Conservation (phyloP, 768 basidiomycete genomes). For the Rhizopogon salebrosus region DNA sequence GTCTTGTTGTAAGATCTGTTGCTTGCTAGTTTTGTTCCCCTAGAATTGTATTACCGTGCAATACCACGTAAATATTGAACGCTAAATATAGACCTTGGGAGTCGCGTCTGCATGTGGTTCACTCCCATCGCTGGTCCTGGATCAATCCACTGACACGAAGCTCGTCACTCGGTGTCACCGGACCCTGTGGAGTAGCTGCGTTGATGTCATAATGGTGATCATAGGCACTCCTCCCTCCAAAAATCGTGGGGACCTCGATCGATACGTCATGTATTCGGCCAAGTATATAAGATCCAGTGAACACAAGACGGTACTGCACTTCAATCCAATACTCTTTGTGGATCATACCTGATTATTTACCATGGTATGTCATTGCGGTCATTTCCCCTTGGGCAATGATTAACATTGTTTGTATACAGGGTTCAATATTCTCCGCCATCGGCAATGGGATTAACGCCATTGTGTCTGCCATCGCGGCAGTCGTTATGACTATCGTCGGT, state of each 20-base stretch:
- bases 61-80: not conserved
- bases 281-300: not conserved
- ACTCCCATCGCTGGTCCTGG: too few species aligned
- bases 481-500: conserved; percentile 57
- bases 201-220: not conserved
- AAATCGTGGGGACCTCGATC: not conserved
- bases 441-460: conserved; percentile 54
- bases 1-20: not conserved
- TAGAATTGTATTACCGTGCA: not conserved
- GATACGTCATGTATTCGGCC: not conserved
- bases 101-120: too few species aligned
- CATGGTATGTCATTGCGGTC: not conserved
- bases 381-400: too few species aligned
- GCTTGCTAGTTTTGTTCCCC: not conserved
- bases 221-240: not conserved
- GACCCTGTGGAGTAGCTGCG: not conserved
- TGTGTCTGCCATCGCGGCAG: conserved; percentile 53
- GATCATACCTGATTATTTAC: not conserved
- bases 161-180: too few species aligned
- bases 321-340: not conserved
- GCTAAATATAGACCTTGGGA: too few species aligned
- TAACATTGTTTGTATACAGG: conserved; percentile 29
- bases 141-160: too few species aligned
- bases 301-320: not conserved
- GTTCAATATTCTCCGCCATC: conserved; percentile 61